Percentiles rank a stretch among this genome's conserved stretches.
These are phyloP conservation scores for Wickerhamomyces bovis DNA, from an alignment of 805 yeast genomes.

Conservation along the genomic window DNA sequence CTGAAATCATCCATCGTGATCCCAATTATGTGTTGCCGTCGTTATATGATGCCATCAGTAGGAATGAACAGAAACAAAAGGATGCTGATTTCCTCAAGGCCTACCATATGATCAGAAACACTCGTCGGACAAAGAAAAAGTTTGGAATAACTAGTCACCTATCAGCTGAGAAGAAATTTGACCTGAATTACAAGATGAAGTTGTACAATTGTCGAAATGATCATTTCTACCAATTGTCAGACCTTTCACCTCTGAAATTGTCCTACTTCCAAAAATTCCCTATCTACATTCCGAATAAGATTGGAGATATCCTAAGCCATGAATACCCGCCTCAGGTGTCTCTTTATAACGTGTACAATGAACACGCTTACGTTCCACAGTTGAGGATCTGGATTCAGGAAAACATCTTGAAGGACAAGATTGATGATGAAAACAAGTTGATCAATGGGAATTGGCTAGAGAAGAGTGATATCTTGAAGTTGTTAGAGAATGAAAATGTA, in stretches of 20 bases:
- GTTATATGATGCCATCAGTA: neutral
- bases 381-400: slow-evolving; percentile 48
- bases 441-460: slow-evolving; percentile 22
- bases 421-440: slow-evolving; percentile 22
- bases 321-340: slow-evolving; percentile 43
- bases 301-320: slow-evolving; percentile 32
- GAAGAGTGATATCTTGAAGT: slow-evolving; percentile 1
- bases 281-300: slow-evolving; percentile 48
- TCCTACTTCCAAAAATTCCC: slow-evolving; percentile 56
- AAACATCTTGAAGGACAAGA: slow-evolving; percentile 21
- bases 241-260: slow-evolving; percentile 45
- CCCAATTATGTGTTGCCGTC: neutral
- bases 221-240: slow-evolving; percentile 45
- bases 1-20: neutral
- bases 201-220: slow-evolving; percentile 53
- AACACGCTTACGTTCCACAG: slow-evolving; percentile 44
- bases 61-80: neutral
- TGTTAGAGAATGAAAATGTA: slow-evolving; percentile 23
- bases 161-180: slow-evolving; percentile 29
- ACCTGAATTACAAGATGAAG: slow-evolving; percentile 25
- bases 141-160: slow-evolving; percentile 15
- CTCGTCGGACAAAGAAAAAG: slow-evolving; percentile 5
- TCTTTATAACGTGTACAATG: slow-evolving; percentile 30
- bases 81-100: slow-evolving; percentile 11
- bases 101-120: neutral